Evolutionary conservation across 2,329 filamentous ascomycete genomes (phyloP), one percentile per base, ranked within the genome.

Genomic region (Madurella mycetomatis): DNA sequence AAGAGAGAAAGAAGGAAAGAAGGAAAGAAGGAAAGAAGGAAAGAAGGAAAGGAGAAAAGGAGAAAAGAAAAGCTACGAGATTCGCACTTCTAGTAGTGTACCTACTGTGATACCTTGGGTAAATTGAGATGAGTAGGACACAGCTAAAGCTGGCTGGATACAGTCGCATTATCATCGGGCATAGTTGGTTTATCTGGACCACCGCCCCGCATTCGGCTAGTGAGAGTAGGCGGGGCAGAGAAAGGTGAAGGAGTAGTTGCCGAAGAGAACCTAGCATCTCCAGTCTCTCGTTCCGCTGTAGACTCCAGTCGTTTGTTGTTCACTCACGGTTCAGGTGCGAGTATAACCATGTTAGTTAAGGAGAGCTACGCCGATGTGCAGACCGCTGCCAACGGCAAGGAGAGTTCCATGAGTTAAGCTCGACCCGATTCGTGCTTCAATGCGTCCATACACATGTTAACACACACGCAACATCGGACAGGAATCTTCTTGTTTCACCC

Each of bases 401-500:
- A 79, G 58, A 72, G 73, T 56, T 67, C 75, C 30, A 82, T 82
- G 80, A 76, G 80, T 81, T 67, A 60, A 43, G 56, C 42, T 34
- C 17, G 40, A 13, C n/a, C 48, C 37, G 52, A 30, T 4, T 34
- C n/a, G 18, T 9, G 17, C 5, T 19, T 12, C 15, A 31, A 15
- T 17, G 13, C n/a, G n/a, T n/a, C n/a, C 9, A 12, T 30, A 25
- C 15, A 15, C 13, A n/a, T 16, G 11, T 18, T 16, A 39, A 44
- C 32, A 44, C 16, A 49, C 34, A 7, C n/a, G n/a, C 13, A 48
- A 42, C 46, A 25, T 7, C 25, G 40, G 55, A 41, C 68, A 95
- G 90, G 91, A 62, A 87, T 96, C 67, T 95, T 92, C 72, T 68
- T 95, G 68, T 96, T 92, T 72, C 90, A 96, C 67, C 92, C 92